Percentiles rank a stretch among this genome's conserved stretches.
Evolutionary conservation across 2,329 filamentous ascomycete genomes (phyloP).

Genomic region (Scedosporium dehoogii): DNA sequence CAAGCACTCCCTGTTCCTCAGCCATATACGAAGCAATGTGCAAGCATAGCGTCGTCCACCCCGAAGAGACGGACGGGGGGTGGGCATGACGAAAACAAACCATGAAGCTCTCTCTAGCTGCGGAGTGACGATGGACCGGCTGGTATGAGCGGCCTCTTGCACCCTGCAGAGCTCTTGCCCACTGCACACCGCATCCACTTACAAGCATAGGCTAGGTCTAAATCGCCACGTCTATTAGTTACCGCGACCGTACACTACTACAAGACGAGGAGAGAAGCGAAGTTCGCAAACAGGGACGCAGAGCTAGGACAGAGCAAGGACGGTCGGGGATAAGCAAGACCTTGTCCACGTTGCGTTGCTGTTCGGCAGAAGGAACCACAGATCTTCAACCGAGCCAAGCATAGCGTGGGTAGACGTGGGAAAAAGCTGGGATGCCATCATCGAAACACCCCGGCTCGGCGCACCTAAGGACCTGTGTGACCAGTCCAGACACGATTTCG

Average conservation of each 20-base stretch:
- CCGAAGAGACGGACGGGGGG: neutral
- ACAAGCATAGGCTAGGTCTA: neutral
- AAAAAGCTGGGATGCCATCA: neutral
- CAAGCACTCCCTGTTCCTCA: neutral
- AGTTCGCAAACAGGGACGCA: no score
- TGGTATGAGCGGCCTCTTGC: neutral
- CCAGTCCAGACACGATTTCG: neutral
- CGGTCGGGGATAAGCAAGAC: neutral
- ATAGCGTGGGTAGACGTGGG: neutral
- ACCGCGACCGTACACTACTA: no score
- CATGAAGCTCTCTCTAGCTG: neutral
- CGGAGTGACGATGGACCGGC: neutral
- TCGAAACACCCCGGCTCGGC: neutral
- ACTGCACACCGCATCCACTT: neutral
- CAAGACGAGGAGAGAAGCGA: no score
- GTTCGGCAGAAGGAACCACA: neutral
- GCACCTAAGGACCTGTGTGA: neutral
- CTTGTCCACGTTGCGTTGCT: neutral
- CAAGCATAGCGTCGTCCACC: neutral
- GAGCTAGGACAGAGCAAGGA: neutral
- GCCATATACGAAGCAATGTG: neutral
- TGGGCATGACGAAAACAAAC: neutral
- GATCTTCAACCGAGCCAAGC: neutral
- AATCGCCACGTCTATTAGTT: no score
- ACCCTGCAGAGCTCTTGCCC: neutral